These are phyloP conservation scores for Ballota nigra DNA, from an alignment of 257 asterid species.

Conservation along the genomic window DNA sequence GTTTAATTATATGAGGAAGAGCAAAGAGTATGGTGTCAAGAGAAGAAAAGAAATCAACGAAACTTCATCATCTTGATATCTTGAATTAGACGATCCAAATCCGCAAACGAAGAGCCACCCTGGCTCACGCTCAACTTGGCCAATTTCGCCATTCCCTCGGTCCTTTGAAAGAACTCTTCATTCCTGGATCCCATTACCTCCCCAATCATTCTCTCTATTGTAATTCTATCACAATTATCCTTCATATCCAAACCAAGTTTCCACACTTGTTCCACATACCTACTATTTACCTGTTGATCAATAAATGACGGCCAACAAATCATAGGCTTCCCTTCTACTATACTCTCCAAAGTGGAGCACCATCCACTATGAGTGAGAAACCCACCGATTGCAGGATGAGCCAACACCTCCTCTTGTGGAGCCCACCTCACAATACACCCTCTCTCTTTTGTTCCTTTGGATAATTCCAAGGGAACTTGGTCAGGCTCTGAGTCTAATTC, in stretches of 20 bases:
- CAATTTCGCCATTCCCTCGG: constrained; percentile 23
- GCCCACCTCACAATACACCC: constrained; percentile 47
- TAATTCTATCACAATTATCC: constrained; percentile 45
- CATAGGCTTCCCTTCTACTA: constrained; percentile 43
- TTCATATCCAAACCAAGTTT: constrained; percentile 53
- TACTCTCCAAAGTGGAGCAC: constrained; percentile 48
- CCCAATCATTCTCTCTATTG: constrained; percentile 37
- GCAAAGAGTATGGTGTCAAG: no score
- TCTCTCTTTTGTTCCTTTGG: constrained; percentile 26
- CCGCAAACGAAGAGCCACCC: constrained; percentile 34
- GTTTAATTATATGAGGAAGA: neutral
- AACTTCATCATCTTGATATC: neutral
- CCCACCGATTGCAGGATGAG: constrained; percentile 38
- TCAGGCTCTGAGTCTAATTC: constrained; percentile 7
- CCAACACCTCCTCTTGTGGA: constrained; percentile 42
- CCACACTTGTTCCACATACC: constrained; percentile 45
- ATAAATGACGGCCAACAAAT: constrained; percentile 45
- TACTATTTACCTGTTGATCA: constrained; percentile 50
- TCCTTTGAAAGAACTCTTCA: constrained; percentile 35
- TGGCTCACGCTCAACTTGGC: constrained; percentile 32
- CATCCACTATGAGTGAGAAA: constrained; percentile 47
- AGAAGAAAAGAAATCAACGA: no score
- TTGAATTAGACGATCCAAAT: neutral
- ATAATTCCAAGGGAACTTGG: constrained; percentile 23
- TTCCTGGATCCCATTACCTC: constrained; percentile 50